Conservation (phyloP, 2,329 filamentous ascomycete species). For the Claviceps monticola region DNA sequence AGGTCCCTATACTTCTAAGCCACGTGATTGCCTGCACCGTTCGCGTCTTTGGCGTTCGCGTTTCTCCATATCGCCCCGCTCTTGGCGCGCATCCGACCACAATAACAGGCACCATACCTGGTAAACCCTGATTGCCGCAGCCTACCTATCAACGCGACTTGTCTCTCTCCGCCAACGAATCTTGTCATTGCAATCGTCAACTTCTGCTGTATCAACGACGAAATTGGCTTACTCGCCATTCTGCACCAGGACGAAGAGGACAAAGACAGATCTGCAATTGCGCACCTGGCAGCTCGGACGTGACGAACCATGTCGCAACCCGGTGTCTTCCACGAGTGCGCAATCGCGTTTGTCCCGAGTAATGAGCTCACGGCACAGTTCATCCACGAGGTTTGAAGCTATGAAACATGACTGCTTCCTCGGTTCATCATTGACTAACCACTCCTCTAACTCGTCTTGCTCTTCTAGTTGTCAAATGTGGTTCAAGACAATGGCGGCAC, state of each 20-base stretch:
- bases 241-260: background rate
- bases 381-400: constrained; percentile 24
- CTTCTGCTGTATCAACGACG: background rate
- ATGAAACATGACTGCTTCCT: too few relatives aligned
- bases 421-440: constrained; percentile 1
- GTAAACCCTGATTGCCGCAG: background rate
- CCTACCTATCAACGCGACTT: background rate
- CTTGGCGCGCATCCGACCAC: constrained; percentile 6
- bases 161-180: background rate
- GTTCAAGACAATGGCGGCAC: constrained; percentile 36
- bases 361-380: constrained; percentile 24
- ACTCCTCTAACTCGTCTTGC: background rate
- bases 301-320: constrained; percentile 16
- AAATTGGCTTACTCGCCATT: background rate
- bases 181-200: background rate
- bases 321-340: constrained; percentile 27
- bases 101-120: background rate
- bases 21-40: constrained; percentile 23
- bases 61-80: background rate
- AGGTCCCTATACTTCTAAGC: background rate
- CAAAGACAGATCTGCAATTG: too few relatives aligned
- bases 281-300: background rate
- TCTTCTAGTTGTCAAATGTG: constrained; percentile 25
- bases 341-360: constrained; percentile 32
- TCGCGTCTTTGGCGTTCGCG: constrained; percentile 18